Conservation (phyloP, 2,329 filamentous ascomycete genomes). For the Fusarium sp. region DNA sequence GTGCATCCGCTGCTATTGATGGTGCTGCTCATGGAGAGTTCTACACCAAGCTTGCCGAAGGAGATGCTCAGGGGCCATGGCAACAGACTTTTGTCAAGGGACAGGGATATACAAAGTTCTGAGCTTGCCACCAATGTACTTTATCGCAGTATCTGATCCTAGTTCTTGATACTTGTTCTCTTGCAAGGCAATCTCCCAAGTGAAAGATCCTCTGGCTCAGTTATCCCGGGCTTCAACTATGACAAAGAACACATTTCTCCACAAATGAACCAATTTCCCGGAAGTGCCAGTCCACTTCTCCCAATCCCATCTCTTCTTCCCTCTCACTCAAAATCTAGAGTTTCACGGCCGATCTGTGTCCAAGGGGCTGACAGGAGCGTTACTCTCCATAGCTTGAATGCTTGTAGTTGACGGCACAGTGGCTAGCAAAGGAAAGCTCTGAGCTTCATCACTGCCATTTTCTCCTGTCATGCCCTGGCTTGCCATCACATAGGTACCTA, state of each 20-base stretch:
- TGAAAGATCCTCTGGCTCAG: too few relatives aligned
- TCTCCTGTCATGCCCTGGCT: not conserved
- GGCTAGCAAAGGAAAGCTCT: not conserved
- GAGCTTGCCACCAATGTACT: not conserved
- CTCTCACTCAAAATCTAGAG: not conserved
- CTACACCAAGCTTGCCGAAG: constrained; percentile 56
- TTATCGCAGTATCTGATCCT: not conserved
- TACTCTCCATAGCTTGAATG: not conserved
- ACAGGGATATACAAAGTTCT: constrained; percentile 54
- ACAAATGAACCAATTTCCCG: not conserved
- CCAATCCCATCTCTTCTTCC: not conserved
- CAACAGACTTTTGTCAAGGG: constrained; percentile 58
- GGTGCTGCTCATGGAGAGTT: constrained; percentile 57
- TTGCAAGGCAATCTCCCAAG: fast-evolving
- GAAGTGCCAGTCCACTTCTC: not conserved
- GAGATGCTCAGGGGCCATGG: constrained; percentile 59
- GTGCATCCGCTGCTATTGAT: constrained; percentile 46
- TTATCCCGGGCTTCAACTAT: too few relatives aligned
- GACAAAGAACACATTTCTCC: too few relatives aligned
- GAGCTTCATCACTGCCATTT: not conserved
- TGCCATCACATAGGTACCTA: not conserved
- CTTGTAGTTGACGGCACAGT: not conserved
- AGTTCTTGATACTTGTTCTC: not conserved
- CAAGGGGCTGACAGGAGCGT: not conserved
- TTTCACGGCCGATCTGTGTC: not conserved